phyloP scores from a whole-genome alignment of 116 monocot genomes.

The Dioscorea cayenensis region DNA sequence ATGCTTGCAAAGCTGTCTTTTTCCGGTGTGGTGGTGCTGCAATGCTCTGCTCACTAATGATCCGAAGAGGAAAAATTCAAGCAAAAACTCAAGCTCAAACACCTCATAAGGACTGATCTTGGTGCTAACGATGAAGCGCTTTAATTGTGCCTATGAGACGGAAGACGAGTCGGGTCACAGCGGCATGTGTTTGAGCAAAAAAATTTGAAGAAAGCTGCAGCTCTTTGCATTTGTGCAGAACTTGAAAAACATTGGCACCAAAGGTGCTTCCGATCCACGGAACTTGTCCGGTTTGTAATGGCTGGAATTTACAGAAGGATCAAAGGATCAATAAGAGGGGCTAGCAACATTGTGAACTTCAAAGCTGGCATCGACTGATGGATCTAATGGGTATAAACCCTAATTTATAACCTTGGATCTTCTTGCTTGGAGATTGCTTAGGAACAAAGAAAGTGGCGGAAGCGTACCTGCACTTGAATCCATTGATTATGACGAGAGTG shows the following conservation, averaged over 20 bases:
- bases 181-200: conserved; percentile 41
- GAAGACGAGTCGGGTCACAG: conserved; percentile 48
- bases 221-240: conserved; percentile 58
- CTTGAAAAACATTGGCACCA: conserved; percentile 43
- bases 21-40: conserved; percentile 85
- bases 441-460: too few relatives aligned
- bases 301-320: not conserved
- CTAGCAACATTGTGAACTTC: conserved; percentile 19
- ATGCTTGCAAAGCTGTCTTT: conserved; percentile 90
- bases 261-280: conserved; percentile 36
- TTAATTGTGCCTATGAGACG: conserved; percentile 51
- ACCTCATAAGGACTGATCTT: conserved; percentile 70
- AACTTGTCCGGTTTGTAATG: conserved; percentile 27
- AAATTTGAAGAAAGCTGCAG: conserved; percentile 67
- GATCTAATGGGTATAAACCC: too few relatives aligned
- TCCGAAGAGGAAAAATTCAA: conserved; percentile 5
- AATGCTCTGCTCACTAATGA: conserved; percentile 69
- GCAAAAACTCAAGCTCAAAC: conserved; percentile 50
- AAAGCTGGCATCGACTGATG: conserved; percentile 61
- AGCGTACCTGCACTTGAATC: too few relatives aligned
- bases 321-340: not conserved
- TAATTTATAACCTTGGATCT: too few relatives aligned
- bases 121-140: conserved; percentile 53
- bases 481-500: too few relatives aligned
- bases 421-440: too few relatives aligned